Evolutionary conservation across 2,329 filamentous ascomycete species (phyloP).

Genomic region (Colletotrichum gloeosporioides): DNA sequence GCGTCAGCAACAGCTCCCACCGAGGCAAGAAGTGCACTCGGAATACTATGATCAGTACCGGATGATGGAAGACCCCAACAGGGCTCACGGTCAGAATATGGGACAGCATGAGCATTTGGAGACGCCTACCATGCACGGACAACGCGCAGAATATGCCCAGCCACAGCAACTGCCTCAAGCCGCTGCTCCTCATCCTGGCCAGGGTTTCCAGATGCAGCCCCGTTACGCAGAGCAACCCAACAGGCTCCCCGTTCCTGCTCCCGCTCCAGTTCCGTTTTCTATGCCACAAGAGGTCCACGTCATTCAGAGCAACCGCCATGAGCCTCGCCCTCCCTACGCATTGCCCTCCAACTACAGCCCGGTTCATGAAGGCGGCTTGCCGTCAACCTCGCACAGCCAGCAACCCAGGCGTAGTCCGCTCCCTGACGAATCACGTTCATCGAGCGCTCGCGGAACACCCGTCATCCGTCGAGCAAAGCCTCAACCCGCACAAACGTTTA

Average conservation of each 20-base stretch:
- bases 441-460: slow-evolving; percentile 9
- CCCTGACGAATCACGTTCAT: slow-evolving; percentile 5
- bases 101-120: not conserved
- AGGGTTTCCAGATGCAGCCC: slow-evolving; percentile 6
- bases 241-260: not conserved
- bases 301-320: slow-evolving; percentile 10
- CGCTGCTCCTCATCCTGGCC: not conserved
- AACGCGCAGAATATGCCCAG: not conserved
- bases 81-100: not conserved
- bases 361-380: slow-evolving; percentile 4
- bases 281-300: slow-evolving; percentile 11
- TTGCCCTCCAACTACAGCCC: slow-evolving; percentile 10
- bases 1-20: not conserved
- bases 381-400: not conserved
- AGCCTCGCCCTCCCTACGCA: not conserved
- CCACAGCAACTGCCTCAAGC: not conserved
- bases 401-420: slow-evolving; percentile 13
- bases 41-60: slow-evolving; percentile 16
- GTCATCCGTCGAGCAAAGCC: slow-evolving; percentile 14
- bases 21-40: not conserved
- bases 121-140: not conserved
- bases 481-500: slow-evolving; percentile 8
- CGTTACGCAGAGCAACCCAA: slow-evolving; percentile 2
- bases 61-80: not conserved
- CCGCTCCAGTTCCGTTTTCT: not conserved